Evolutionary conservation across 2,329 filamentous ascomycete species (phyloP), one percentile per base, ranked within the genome.

Genomic region (Pseudocercospora cruenta): DNA sequence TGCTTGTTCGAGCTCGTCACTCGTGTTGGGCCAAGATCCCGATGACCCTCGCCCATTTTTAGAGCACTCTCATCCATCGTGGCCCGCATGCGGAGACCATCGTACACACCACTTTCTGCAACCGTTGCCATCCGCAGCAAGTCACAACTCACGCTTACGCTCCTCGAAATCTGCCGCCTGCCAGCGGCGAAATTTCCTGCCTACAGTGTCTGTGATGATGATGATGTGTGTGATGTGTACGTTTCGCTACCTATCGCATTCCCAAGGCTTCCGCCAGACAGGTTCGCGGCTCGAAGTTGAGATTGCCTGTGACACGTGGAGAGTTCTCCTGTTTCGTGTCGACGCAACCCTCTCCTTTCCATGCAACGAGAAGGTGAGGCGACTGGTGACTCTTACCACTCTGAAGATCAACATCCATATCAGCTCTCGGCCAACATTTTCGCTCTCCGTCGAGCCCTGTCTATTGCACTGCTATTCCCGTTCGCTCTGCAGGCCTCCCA

Each of bases 271-370:
- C 55, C 57, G 51, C 31, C 63, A 61, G 49, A 36, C 45, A 43
- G 63, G 54, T 60, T 58, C 19, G 36, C 53, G 45, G 45, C 22
- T 54, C 21, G 21, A 54, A 26, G 24, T 54, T 54, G 54, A 62
- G 47, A 62, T 55, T 66, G 36, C 43, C 64, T 63, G 61, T 65
- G 43, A 65, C 62, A 67, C 59, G 59, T 65, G 63, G 63, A 63
- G 19, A 62, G 53, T n/a, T 31, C 45, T 31, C 62, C 61, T 58
- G 53, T 63, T 61, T 61, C 58, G 58, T 57, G 24, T 54, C 51
- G 51, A 54, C 24, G 51, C 51, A 54, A 28, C 24, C 24, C 16
- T 54, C 51, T 54, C 51, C 31, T 16, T 36, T 57, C 24, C 49
- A 28, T 16, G 54, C 14, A 6, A 19, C 9, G 5, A 21, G 31